Base-by-base conservation (phyloP, 2,329 filamentous ascomycete species). In the Thermothelomyces thermophilus region DNA sequence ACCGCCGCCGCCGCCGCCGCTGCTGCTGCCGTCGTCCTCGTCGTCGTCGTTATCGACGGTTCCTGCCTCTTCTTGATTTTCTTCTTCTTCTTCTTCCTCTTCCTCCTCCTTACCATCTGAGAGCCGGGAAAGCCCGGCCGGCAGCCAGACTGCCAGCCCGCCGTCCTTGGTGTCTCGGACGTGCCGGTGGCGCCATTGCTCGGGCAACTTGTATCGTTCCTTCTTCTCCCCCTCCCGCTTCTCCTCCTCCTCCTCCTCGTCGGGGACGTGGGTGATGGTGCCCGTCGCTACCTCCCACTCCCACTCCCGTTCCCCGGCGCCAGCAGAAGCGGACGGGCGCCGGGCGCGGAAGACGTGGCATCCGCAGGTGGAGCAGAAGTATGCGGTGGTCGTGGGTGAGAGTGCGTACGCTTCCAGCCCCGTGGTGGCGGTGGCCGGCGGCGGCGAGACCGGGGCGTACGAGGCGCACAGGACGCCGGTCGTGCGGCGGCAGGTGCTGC, bases 361-460 rank as follows among this genome's bases (percentile, higher is more conserved):
- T 1, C 71, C 70, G 41, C 71, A 73, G 1, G 46, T 60, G 0
- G 51, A 47, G 50, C 71, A 73, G 52, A 73, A 73, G 53, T 67
- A 69, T 5, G 64, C 58, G 1, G 54, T 61, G 2, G 56, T 55
- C 2, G 33, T 33, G 0, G 49, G 26, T 0, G 53, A 51, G 1
- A 56, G 45, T 1, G 55, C 20, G n/a, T 57, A 58, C 16, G 35
- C 39, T 9, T 41, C 31, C 17, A 68, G 53, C 1, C 49, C 52
- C 0, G 46, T 33, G 1, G 59, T 9, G 1, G 48, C 52, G 0
- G 46, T 33, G 1, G 59, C 9, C 1, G 48, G 56, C 7, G 48
- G 36, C 22, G 48, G 8, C 1, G 52, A 41, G 14, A 72, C 62
- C 3, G 61, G 59, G 13, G 60, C 55, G 44, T 72, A 73, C 0